A percentile compares a stretch with the other conserved stretches of the same genome.
Conservation (phyloP, 345 rosid species). For the Nasturtium officinale region DNA sequence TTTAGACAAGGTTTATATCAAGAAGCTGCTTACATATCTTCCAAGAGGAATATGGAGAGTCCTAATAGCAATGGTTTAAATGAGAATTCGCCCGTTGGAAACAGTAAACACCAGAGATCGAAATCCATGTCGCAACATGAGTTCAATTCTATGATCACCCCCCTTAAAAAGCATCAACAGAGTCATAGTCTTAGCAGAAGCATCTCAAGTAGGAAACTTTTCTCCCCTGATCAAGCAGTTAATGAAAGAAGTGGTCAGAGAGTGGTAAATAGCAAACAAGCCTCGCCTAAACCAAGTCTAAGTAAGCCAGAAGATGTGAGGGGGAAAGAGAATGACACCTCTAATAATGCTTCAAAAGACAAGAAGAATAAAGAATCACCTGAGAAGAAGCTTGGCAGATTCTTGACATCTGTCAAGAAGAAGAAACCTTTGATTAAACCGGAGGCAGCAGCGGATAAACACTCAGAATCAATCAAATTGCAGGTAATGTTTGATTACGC, state of each 20-base stretch:
- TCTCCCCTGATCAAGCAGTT: constrained; percentile 47
- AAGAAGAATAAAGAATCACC: constrained; percentile 66
- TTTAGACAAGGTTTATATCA: constrained; percentile 85
- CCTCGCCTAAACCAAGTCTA: constrained; percentile 42
- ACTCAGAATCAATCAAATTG: constrained; percentile 19
- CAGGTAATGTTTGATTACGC: neutral
- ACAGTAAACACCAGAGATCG: constrained; percentile 69
- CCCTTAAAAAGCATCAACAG: constrained; percentile 55
- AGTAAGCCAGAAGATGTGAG: constrained; percentile 50
- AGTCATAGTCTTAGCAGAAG: constrained; percentile 56
- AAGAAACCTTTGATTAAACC: constrained; percentile 30
- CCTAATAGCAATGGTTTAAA: constrained; percentile 41
- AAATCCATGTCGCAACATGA: constrained; percentile 73
- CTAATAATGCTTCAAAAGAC: constrained; percentile 48
- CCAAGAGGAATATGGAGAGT: constrained; percentile 65
- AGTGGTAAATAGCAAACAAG: constrained; percentile 51
- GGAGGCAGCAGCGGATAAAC: constrained; percentile 15
- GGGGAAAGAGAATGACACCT: constrained; percentile 73
- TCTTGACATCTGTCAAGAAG: constrained; percentile 52
- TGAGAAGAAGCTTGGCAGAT: constrained; percentile 53
- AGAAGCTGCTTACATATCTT: constrained; percentile 74
- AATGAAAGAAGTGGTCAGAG: constrained; percentile 44
- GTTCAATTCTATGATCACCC: constrained; percentile 50
- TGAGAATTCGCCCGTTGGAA: constrained; percentile 54
- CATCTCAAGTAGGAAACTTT: constrained; percentile 65